Percentiles rank a stretch among this genome's conserved stretches.
Evolutionary conservation across 73 alveolate genomes (phyloP).

Genomic region (Paramecium tetraurelia): DNA sequence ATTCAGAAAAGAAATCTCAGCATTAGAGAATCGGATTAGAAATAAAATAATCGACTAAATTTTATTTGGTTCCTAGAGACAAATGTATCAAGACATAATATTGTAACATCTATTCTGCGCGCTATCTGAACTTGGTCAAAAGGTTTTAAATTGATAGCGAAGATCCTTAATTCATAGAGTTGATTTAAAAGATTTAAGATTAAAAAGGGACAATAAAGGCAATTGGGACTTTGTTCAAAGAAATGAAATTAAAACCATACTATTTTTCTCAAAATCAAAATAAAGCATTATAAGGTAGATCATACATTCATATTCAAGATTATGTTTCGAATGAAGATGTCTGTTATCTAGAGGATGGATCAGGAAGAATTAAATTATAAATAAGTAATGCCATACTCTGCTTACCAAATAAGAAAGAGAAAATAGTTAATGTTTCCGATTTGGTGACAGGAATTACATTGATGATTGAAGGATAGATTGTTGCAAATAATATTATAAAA

Average conservation of each 20-base stretch:
- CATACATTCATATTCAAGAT: background rate
- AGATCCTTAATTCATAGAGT: background rate
- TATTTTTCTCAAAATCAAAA: background rate
- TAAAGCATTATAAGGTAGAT: background rate
- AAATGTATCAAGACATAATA: background rate
- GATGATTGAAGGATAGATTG: background rate
- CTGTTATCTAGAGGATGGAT: background rate
- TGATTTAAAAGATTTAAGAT: background rate
- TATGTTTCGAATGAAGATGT: background rate
- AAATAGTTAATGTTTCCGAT: background rate
- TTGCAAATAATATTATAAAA: background rate
- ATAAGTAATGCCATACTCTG: background rate
- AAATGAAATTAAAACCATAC: conserved; percentile 3
- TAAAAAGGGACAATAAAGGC: background rate
- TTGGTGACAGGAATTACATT: background rate
- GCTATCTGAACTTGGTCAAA: background rate
- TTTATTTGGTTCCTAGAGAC: background rate
- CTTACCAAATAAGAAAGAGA: background rate
- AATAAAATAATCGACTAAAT: background rate
- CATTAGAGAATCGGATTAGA: background rate
- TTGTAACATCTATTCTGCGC: background rate
- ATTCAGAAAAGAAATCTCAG: background rate
- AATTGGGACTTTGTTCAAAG: background rate
- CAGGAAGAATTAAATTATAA: conserved; percentile 22
- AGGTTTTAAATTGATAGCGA: background rate